phyloP scores from a whole-genome alignment of 345 rosid species.

The Triadica sebifera region DNA sequence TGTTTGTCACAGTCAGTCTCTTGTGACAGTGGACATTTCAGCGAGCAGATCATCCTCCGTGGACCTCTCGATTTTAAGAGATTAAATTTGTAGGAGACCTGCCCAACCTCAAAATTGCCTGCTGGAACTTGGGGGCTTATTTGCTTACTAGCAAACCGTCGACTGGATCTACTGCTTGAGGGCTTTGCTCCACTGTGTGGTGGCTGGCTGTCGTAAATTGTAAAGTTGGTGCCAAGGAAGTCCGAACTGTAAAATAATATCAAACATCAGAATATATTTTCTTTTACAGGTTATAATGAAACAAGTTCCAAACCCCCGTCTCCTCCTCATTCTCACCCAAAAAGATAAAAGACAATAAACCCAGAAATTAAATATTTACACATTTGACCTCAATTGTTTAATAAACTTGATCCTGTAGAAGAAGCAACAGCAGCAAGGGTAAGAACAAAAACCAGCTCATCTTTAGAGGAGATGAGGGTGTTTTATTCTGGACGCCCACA shows the following conservation, averaged over 20 bases:
- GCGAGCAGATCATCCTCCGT: slow-evolving; percentile 85
- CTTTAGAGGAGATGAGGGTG: not conserved
- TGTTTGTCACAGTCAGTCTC: slow-evolving; percentile 30
- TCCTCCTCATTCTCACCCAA: not conserved
- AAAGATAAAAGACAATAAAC: not conserved
- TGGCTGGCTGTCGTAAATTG: slow-evolving; percentile 80
- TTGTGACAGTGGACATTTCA: slow-evolving; percentile 47
- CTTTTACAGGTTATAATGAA: not conserved
- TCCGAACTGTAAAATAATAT: slow-evolving; percentile 61
- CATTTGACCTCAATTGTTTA: not conserved
- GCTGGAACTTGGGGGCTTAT: slow-evolving; percentile 92
- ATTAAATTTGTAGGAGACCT: slow-evolving; percentile 85
- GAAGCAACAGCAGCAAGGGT: not conserved
- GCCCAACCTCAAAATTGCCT: slow-evolving; percentile 84
- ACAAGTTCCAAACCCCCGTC: not conserved
- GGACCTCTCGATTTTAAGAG: slow-evolving; percentile 96
- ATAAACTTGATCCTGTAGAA: not conserved
- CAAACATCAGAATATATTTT: not conserved
- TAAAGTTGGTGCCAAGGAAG: slow-evolving; percentile 94
- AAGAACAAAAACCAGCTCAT: not conserved
- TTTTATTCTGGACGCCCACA: not conserved
- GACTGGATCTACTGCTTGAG: slow-evolving; percentile 66
- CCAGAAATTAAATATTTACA: not conserved
- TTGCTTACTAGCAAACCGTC: slow-evolving; percentile 90
- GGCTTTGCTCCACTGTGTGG: slow-evolving; percentile 84